Evolutionary conservation across 805 yeast species (phyloP).

Genomic region (Nakazawaea siamensis): DNA sequence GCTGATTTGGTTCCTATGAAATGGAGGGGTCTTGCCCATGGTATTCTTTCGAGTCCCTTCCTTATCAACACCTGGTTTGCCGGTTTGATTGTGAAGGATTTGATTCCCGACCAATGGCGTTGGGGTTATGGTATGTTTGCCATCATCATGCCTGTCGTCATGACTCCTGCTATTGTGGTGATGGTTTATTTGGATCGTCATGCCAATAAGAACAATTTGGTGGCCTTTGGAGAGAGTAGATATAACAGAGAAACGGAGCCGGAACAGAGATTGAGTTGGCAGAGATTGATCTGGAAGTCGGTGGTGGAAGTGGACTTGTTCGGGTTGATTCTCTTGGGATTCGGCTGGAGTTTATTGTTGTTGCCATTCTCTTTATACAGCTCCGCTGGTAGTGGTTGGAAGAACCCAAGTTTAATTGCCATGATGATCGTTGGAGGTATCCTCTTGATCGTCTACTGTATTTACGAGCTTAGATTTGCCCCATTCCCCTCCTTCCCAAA

Average conservation of each 20-base stretch:
- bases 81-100: too few species aligned
- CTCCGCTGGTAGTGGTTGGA: slow-evolving; percentile 24
- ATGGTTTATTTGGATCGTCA: slow-evolving; percentile 25
- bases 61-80: slow-evolving; percentile 77
- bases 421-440: slow-evolving; percentile 31
- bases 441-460: slow-evolving; percentile 13
- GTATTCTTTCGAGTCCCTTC: slow-evolving; percentile 65
- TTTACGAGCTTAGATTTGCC: slow-evolving; percentile 14
- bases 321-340: slow-evolving; percentile 29
- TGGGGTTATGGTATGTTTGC: slow-evolving; percentile 46
- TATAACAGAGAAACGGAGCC: neutral
- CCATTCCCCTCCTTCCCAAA: slow-evolving; percentile 30
- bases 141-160: slow-evolving; percentile 31
- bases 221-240: slow-evolving; percentile 3
- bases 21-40: slow-evolving; percentile 62
- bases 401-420: slow-evolving; percentile 32
- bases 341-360: slow-evolving; percentile 29
- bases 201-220: slow-evolving; percentile 18
- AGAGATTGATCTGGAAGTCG: slow-evolving; percentile 13
- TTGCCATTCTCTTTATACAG: slow-evolving; percentile 29
- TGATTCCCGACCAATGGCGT: slow-evolving; percentile 30
- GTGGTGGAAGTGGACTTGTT: slow-evolving; percentile 29
- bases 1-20: slow-evolving; percentile 63
- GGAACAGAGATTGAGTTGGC: neutral
- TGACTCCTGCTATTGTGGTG: slow-evolving; percentile 24